Percentiles rank a stretch among this genome's conserved stretches.
Conservation (phyloP, 1,139 yeast genomes). For the Sugiyamaella japonica region DNA sequence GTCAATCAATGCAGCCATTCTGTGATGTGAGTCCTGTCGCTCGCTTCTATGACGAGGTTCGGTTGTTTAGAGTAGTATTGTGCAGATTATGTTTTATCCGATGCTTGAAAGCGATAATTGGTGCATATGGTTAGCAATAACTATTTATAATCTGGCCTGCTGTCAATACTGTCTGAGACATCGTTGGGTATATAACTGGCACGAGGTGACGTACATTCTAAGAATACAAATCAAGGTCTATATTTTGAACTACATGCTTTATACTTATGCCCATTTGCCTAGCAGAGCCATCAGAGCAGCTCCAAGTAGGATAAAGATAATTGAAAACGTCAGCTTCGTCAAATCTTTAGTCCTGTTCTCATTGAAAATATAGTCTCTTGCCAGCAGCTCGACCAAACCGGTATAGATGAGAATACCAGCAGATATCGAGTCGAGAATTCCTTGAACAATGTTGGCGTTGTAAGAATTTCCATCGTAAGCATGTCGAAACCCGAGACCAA, state of each 20-base stretch:
- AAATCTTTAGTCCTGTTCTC: slow-evolving; percentile 38
- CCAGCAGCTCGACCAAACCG: slow-evolving; percentile 80
- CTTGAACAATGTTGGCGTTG: slow-evolving; percentile 63
- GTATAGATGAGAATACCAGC: slow-evolving; percentile 81
- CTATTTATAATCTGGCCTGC: too few species aligned
- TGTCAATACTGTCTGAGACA: too few species aligned
- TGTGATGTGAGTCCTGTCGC: too few species aligned
- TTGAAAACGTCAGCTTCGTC: slow-evolving; percentile 42
- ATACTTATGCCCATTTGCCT: slow-evolving; percentile 75
- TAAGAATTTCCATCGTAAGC: slow-evolving; percentile 54
- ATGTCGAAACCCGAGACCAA: slow-evolving; percentile 78
- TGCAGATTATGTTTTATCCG: too few species aligned
- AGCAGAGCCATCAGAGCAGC: slow-evolving; percentile 81
- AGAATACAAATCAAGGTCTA: not conserved
- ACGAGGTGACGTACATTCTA: too few species aligned
- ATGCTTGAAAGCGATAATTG: too few species aligned
- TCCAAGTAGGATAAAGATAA: slow-evolving; percentile 54
- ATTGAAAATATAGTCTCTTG: slow-evolving; percentile 69
- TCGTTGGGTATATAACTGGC: too few species aligned
- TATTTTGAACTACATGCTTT: not conserved
- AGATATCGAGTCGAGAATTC: slow-evolving; percentile 80
- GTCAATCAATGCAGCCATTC: too few species aligned
- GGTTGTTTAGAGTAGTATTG: too few species aligned
- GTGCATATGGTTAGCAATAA: too few species aligned
- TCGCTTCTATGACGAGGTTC: too few species aligned